Evolutionary conservation across 2,329 filamentous ascomycete species (phyloP).

Genomic region (Gyromitra esculenta): DNA sequence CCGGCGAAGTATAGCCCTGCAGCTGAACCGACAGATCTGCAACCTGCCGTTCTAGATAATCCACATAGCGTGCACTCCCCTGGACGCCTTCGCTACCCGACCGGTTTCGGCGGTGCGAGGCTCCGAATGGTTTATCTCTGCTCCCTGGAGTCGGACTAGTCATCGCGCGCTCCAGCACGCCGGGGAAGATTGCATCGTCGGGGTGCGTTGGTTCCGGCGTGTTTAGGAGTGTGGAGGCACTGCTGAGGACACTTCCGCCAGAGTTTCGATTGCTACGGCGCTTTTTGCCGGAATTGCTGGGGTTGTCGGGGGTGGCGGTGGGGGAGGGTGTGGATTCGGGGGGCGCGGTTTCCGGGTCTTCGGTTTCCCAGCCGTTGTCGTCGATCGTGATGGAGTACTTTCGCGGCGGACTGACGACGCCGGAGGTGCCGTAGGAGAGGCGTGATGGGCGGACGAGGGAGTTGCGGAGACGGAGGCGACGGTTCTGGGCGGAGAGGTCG

Average conservation of each 20-base stretch:
- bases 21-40: conserved; percentile 55
- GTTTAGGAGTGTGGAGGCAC: conserved; percentile 25
- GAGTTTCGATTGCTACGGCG: conserved; percentile 14
- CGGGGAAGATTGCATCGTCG: conserved; percentile 24
- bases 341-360: conserved; percentile 24
- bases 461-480: conserved; percentile 53
- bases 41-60: conserved; percentile 56
- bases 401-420: conserved; percentile 31
- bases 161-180: conserved; percentile 30
- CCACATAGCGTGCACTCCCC: conserved; percentile 55
- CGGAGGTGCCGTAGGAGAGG: conserved; percentile 43
- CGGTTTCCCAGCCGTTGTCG: conserved; percentile 51
- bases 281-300: conserved; percentile 42
- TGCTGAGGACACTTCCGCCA: conserved; percentile 14
- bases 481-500: conserved; percentile 45
- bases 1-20: conserved; percentile 53
- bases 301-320: background rate
- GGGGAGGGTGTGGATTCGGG: conserved; percentile 4
- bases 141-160: conserved; percentile 37
- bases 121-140: background rate
- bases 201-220: conserved; percentile 6
- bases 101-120: conserved; percentile 34
- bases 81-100: conserved; percentile 36
- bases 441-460: conserved; percentile 48
- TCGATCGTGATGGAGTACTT: conserved; percentile 38